These are phyloP conservation scores for Senecio squalidus DNA, from an alignment of 140 eudicot genomes.

Conservation along the genomic window DNA sequence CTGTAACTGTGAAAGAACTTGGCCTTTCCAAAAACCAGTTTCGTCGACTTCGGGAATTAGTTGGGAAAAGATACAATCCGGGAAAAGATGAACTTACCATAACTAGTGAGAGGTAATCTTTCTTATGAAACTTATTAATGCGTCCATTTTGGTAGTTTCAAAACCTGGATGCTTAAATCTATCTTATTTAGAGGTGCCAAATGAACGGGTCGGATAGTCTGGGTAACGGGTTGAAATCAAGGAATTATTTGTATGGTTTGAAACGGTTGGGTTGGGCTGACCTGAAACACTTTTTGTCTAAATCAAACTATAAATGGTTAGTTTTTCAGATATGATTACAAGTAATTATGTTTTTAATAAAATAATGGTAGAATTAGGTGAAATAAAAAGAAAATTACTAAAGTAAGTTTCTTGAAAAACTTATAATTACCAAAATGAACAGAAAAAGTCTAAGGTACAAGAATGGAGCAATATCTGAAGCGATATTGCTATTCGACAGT, in stretches of 20 bases:
- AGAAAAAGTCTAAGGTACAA: too few species aligned
- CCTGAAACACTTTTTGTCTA: background rate
- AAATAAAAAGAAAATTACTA: too few species aligned
- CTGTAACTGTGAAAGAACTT: constrained; percentile 92
- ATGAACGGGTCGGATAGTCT: background rate
- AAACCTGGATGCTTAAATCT: background rate
- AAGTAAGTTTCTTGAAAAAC: too few species aligned
- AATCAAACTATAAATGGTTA: background rate
- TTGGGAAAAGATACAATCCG: constrained; percentile 78
- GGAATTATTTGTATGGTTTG: background rate
- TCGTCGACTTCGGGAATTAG: constrained; percentile 71
- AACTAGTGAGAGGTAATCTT: constrained; percentile 85
- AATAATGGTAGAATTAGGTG: too few species aligned
- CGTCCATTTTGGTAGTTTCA: background rate
- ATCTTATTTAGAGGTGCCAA: background rate
- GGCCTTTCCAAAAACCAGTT: constrained; percentile 77
- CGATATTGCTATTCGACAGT: too few species aligned
- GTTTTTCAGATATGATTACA: background rate
- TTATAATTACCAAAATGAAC: too few species aligned
- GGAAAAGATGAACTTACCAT: constrained; percentile 90
- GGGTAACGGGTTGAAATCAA: constrained; percentile 5
- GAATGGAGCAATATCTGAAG: too few species aligned
- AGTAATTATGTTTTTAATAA: too few species aligned
- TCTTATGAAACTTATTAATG: background rate
- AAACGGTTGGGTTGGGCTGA: background rate